phyloP scores from a whole-genome alignment of 352 stramenopile species.

The Phytophthora quininea region DNA sequence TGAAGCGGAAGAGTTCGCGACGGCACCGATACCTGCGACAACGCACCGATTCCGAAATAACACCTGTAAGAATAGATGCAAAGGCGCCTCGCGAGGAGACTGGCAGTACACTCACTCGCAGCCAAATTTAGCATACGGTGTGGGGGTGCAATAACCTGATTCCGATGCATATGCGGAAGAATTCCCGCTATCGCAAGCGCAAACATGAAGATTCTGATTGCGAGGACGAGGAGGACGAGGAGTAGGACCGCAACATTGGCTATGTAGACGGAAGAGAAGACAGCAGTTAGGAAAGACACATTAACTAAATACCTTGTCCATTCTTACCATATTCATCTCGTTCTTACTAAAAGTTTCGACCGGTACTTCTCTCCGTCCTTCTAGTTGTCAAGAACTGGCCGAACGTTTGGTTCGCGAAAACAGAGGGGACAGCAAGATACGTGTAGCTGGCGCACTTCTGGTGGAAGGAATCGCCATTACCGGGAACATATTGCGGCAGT shows the following conservation, averaged over 20 bases:
- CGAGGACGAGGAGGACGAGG: neutral
- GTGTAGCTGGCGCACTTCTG: neutral
- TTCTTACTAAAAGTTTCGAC: neutral
- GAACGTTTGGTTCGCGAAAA: neutral
- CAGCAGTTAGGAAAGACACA: neutral
- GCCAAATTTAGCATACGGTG: neutral
- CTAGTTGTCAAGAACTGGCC: neutral
- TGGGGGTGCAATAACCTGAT: neutral
- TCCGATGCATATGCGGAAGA: neutral
- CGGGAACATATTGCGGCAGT: neutral
- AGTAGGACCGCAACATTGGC: neutral
- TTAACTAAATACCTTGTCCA: neutral
- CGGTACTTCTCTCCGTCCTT: neutral
- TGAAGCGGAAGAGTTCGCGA: neutral
- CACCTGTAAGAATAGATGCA: neutral
- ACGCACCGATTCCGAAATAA: neutral
- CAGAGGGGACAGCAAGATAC: neutral
- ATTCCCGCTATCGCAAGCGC: neutral
- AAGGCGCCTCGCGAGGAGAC: neutral
- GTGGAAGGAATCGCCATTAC: neutral
- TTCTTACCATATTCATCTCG: neutral
- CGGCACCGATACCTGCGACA: neutral
- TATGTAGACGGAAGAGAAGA: neutral
- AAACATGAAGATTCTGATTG: neutral
- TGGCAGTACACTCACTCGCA: neutral